Conservation (phyloP, 2,329 filamentous ascomycete genomes). For the Aspergillus novoparasiticus region DNA sequence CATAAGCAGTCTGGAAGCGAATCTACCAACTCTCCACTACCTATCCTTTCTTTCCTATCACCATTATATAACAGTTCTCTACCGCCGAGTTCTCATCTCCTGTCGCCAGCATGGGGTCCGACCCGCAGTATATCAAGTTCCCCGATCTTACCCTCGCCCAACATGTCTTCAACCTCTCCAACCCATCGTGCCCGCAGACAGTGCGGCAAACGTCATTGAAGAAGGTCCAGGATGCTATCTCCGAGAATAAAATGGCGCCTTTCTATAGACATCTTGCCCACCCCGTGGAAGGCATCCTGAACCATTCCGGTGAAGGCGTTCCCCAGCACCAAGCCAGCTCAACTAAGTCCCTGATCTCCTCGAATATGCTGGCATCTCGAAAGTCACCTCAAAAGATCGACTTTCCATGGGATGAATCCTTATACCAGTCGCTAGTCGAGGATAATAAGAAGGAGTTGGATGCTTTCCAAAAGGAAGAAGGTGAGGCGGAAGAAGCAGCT, state of each 20-base stretch:
- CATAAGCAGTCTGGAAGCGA: slow-evolving; percentile 17
- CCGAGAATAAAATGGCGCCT: slow-evolving; percentile 67
- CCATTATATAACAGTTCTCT: slow-evolving; percentile 3
- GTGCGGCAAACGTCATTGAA: slow-evolving; percentile 61
- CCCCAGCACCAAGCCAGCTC: slow-evolving; percentile 51
- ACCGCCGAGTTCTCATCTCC: slow-evolving; percentile 10
- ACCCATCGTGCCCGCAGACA: slow-evolving; percentile 56
- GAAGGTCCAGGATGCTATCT: slow-evolving; percentile 65
- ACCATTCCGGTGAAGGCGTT: slow-evolving; percentile 68
- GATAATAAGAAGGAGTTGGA: slow-evolving; percentile 80
- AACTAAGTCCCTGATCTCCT: slow-evolving; percentile 58
- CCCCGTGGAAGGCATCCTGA: slow-evolving; percentile 74
- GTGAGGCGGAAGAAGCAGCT: slow-evolving; percentile 92
- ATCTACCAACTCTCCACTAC: slow-evolving; percentile 22
- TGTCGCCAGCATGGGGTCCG: slow-evolving; percentile 58
- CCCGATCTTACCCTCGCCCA: slow-evolving; percentile 66
- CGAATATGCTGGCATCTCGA: slow-evolving; percentile 75
- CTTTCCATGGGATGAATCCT: slow-evolving; percentile 85
- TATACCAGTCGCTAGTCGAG: slow-evolving; percentile 76
- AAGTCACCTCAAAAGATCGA: slow-evolving; percentile 65
- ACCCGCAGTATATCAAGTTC: slow-evolving; percentile 67
- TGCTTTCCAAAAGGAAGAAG: slow-evolving; percentile 79
- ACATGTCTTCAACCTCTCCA: slow-evolving; percentile 69
- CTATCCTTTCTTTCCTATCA: slow-evolving; percentile 11
- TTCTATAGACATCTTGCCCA: slow-evolving; percentile 68